Percentiles rank a stretch among this genome's conserved stretches.
phyloP scores from a whole-genome alignment of 129 eudicot genomes.

The Flaveria linearis region DNA sequence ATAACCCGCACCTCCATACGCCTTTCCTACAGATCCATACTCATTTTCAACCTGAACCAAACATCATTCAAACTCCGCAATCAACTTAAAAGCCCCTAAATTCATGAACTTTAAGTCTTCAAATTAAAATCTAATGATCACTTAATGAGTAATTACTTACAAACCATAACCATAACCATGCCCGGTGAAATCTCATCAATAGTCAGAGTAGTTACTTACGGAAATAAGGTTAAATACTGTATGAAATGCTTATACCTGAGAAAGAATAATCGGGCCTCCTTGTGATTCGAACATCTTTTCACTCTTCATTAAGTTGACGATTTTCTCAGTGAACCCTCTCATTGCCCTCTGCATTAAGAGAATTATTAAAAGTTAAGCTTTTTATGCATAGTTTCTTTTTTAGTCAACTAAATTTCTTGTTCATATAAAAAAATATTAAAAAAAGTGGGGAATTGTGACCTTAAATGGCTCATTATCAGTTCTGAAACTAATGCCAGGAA shows the following conservation, averaged over 20 bases:
- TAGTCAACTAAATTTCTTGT: background rate
- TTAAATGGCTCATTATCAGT: slow-evolving; percentile 91
- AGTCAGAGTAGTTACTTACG: background rate
- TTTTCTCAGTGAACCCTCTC: slow-evolving; percentile 75
- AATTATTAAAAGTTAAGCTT: slow-evolving; percentile 1
- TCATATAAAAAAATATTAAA: background rate
- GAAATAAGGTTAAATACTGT: background rate
- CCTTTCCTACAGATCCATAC: slow-evolving; percentile 73
- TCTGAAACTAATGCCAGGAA: slow-evolving; percentile 88
- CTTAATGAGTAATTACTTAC: background rate
- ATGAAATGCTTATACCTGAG: slow-evolving; percentile 53
- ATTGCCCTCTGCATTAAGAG: slow-evolving; percentile 56
- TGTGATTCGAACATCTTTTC: slow-evolving; percentile 75
- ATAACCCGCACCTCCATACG: slow-evolving; percentile 65
- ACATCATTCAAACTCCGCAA: slow-evolving; percentile 1
- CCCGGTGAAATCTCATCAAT: too few species aligned
- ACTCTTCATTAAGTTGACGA: slow-evolving; percentile 83
- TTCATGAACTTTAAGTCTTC: background rate
- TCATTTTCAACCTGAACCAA: slow-evolving; percentile 85
- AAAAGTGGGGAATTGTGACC: slow-evolving; percentile 39
- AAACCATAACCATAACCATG: background rate
- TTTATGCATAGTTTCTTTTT: background rate
- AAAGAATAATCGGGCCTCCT: slow-evolving; percentile 89
- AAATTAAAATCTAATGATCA: slow-evolving; percentile 6
- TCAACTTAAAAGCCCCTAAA: background rate